Percentiles rank a stretch among this genome's conserved stretches.
phyloP scores from a whole-genome alignment of 352 stramenopile genomes.

The Aphanomyces invadans region DNA sequence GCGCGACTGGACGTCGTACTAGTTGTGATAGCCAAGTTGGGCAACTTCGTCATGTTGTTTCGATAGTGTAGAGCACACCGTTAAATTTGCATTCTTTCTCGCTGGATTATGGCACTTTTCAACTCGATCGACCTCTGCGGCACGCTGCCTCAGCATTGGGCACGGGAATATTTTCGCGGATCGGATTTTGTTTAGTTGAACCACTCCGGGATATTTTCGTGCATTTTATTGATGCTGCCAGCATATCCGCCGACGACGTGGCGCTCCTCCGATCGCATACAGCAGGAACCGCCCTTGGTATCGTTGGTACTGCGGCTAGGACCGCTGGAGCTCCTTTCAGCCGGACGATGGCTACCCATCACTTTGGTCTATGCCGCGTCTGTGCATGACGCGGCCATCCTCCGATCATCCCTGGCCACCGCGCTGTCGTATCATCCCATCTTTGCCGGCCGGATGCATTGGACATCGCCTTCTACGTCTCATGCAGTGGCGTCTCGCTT shows the following conservation, averaged over 20 bases:
- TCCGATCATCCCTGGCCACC: neutral
- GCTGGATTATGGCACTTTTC: too few species aligned
- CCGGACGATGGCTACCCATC: constrained; percentile 17
- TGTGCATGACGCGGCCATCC: neutral
- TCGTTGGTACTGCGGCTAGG: neutral
- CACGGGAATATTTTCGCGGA: too few species aligned
- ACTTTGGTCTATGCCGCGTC: neutral
- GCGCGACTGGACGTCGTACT: constrained; percentile 2
- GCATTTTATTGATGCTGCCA: neutral
- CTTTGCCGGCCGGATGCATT: constrained; percentile 10
- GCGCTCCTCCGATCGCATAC: neutral
- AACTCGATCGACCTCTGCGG: too few species aligned
- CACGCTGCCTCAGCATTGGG: too few species aligned
- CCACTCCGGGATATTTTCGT: neutral
- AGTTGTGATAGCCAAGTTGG: neutral
- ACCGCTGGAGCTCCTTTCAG: constrained; percentile 12
- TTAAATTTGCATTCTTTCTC: too few species aligned
- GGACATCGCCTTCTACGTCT: neutral
- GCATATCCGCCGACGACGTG: neutral
- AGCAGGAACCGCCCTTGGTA: neutral
- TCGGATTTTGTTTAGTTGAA: neutral
- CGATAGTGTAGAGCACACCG: too few species aligned
- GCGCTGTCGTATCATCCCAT: neutral
- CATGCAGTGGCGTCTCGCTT: neutral
- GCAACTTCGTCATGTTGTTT: neutral